Base-by-base conservation (phyloP, 2,329 filamentous ascomycete species). In the Canariomyces notabilis region DNA sequence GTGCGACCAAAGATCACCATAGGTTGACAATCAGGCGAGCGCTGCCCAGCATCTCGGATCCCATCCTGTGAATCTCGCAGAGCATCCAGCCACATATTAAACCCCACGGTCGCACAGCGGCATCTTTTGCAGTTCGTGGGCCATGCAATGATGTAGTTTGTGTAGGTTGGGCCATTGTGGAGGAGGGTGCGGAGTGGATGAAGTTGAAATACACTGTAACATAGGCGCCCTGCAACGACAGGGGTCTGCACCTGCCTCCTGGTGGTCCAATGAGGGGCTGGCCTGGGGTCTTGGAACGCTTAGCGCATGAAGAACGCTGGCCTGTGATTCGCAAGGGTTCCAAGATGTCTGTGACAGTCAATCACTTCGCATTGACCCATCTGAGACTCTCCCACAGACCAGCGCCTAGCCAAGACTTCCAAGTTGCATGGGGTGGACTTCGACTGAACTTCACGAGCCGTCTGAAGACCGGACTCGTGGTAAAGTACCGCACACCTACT, bases 141-240 rank as follows among this genome's bases (percentile, higher is more conserved):
- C n/a, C n/a, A n/a, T n/a, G n/a, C n/a, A n/a, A n/a, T n/a, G n/a
- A n/a, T n/a, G n/a, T n/a, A n/a, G n/a, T n/a, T n/a, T n/a, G n/a
- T n/a, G n/a, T n/a, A n/a, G n/a, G n/a, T n/a, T n/a, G n/a, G n/a
- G n/a, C n/a, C n/a, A n/a, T 14, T 15, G 39, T 21, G 37, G 16
- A 35, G 42, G 14, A 19, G 23, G 35, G 14, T 6, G 11, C 22
- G 21, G 29, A 44, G 36, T n/a, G 36, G 42, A 47, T 33, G 49
- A 46, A 49, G 47, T 55, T 47, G 49, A 50, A 54, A 29, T 42
- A 26, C 31, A 21, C n/a, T 8, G 44, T 53, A 72, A n/a, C n/a
- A n/a, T n/a, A n/a, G 61, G 65, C 70, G 70, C 70, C 69, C 62
- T 67, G 64, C 64, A 66, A 68, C 57, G 59, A n/a, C 59, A 57